Conservation (phyloP, 2,329 filamentous ascomycete species). For the Pyrenochaeta sp. region DNA sequence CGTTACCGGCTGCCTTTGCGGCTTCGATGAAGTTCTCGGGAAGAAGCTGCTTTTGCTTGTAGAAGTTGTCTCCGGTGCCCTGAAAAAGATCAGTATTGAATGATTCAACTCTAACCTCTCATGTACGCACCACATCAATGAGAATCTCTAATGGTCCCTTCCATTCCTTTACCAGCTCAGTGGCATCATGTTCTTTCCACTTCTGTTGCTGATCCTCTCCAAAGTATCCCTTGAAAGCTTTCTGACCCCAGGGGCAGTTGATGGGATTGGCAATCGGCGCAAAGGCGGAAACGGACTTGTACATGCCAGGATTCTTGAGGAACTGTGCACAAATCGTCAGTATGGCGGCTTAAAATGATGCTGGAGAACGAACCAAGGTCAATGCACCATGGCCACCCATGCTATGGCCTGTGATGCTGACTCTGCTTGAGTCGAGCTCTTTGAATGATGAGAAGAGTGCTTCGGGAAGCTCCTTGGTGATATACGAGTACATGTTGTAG, state of each 20-base stretch:
- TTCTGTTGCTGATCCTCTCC: slow-evolving; percentile 73
- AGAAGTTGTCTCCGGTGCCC: slow-evolving; percentile 96
- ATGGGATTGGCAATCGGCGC: slow-evolving; percentile 88
- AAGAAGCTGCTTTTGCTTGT: slow-evolving; percentile 89
- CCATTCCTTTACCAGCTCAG: slow-evolving; percentile 82
- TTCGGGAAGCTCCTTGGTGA: slow-evolving; percentile 84
- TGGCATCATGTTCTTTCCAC: slow-evolving; percentile 92
- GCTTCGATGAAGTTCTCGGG: slow-evolving; percentile 91
- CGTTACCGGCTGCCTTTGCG: slow-evolving; percentile 75
- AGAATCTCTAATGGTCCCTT: slow-evolving; percentile 76
- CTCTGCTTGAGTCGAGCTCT: slow-evolving; percentile 71
- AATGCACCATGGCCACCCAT: slow-evolving; percentile 98
- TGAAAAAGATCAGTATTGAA: slow-evolving; percentile 42
- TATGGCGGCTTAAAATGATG: neutral
- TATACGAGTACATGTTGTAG: slow-evolving; percentile 96
- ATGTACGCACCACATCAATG: slow-evolving; percentile 78
- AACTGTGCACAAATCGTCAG: slow-evolving; percentile 58
- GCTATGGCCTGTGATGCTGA: slow-evolving; percentile 90
- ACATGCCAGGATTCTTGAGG: slow-evolving; percentile 88
- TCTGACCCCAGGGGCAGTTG: slow-evolving; percentile 91
- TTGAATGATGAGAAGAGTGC: slow-evolving; percentile 75
- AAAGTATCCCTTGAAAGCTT: slow-evolving; percentile 92
- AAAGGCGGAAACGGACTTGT: slow-evolving; percentile 88
- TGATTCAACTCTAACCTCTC: neutral
- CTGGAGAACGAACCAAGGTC: slow-evolving; percentile 72